Evolutionary conservation across 768 basidiomycete species (phyloP).

Genomic region (Phylloporus rhodoxanthus): DNA sequence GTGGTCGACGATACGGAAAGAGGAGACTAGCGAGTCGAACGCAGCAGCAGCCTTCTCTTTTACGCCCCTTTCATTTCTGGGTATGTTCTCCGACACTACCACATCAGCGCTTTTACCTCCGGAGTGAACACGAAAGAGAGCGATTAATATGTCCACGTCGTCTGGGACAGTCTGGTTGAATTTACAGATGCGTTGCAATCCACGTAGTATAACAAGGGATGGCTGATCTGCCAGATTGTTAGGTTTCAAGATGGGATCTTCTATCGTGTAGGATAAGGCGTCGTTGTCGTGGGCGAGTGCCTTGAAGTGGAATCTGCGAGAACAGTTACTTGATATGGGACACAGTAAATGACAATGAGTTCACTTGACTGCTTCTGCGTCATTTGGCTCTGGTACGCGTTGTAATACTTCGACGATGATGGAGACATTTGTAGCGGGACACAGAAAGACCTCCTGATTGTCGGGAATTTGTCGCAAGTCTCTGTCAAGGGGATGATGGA

Average conservation of each 20-base stretch:
- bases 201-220: constrained; percentile 55
- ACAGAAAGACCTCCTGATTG: constrained; percentile 89
- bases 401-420: constrained; percentile 82
- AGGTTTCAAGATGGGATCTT: constrained; percentile 33
- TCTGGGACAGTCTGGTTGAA: constrained; percentile 62
- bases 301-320: constrained; percentile 78
- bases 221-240: constrained; percentile 45
- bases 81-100: constrained; percentile 80
- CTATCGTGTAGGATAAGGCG: constrained; percentile 48
- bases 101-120: constrained; percentile 63
- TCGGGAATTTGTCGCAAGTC: constrained; percentile 83
- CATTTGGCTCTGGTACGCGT: constrained; percentile 54
- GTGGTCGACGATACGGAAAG: constrained; percentile 64
- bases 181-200: constrained; percentile 69
- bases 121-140: constrained; percentile 68
- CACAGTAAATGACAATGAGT: constrained; percentile 7
- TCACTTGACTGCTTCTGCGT: constrained; percentile 67
- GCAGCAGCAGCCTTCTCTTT: constrained; percentile 34
- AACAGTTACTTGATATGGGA: constrained; percentile 4
- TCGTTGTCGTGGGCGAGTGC: constrained; percentile 89
- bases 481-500: constrained; percentile 29
- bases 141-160: constrained; percentile 70
- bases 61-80: constrained; percentile 39
- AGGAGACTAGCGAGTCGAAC: constrained; percentile 50
- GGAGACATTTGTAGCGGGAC: constrained; percentile 60